Base-by-base conservation (phyloP, 2,329 filamentous ascomycete genomes). In the Botrytis elliptica region DNA sequence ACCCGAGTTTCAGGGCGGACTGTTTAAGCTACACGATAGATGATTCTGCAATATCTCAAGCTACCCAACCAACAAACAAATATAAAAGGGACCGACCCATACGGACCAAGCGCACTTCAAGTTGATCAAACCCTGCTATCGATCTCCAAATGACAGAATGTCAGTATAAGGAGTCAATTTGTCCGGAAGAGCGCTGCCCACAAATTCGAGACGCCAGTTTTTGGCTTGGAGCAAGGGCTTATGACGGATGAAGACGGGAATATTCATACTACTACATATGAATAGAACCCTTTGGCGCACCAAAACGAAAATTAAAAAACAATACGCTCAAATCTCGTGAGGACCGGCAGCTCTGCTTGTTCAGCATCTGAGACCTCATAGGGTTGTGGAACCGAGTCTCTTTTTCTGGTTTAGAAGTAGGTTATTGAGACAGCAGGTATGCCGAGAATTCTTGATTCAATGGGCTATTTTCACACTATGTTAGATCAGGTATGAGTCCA, bases 271-370 rank as follows among this genome's bases (percentile, higher is more conserved):
- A 29, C 5, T 12, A 16, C 25, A 29, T n/a, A 16, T n/a, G 10
- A 25, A 5, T 7, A 29, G 12, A 29, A 8, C 5, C 7, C 49
- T 55, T 29, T 55, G 25, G 49, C 2, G 49, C 25, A n/a, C 10
- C 9, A n/a, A 6, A 2, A 25, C 14, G 10, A 52, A 14, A n/a
- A 6, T 14, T 25, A 12, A 10, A 12, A 25, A 7, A 55, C 3
- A 4, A 16, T 2, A n/a, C 1, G 25, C 25, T 3, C 25, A n/a
- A 55, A 3, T n/a, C 0, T n/a, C 49, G 49, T n/a, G 25, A 55
- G 1, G 12, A 12, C 1, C 25, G 25, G 1, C 25, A 16, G 25
- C 12, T n/a, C 10, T 55, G 10, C 1, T 55, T 0, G 5, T 16
- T n/a, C 0, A 55, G 25, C 5, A 55, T 55, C 1, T 8, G 5